Conservation (phyloP, 176 grass and related monocot genomes). For the Guadua angustifolia region DNA sequence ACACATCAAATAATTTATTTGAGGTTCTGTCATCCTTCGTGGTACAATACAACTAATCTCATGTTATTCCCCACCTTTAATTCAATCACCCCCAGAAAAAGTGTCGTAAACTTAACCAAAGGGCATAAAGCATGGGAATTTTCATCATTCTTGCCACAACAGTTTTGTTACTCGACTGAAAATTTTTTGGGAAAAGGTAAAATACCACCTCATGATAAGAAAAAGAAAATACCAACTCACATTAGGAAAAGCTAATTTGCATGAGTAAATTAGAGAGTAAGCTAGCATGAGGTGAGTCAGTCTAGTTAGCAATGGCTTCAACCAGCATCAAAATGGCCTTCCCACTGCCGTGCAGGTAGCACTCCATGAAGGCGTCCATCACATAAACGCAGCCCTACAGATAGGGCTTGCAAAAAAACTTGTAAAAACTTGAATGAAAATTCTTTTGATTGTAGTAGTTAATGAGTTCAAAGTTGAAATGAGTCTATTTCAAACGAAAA, state of each 20-base stretch:
- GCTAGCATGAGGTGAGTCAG: neutral
- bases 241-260: neutral
- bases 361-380: constrained; percentile 66
- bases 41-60: constrained; percentile 2
- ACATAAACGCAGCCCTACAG: constrained; percentile 77
- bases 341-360: constrained; percentile 52
- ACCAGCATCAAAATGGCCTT: constrained; percentile 72
- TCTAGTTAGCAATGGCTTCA: constrained; percentile 78
- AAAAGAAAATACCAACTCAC: constrained; percentile 25
- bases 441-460: too few species aligned
- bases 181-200: constrained; percentile 1
- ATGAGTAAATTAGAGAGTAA: neutral
- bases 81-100: constrained; percentile 33
- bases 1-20: constrained; percentile 44
- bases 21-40: constrained; percentile 43
- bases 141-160: constrained; percentile 22
- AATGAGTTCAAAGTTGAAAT: too few species aligned
- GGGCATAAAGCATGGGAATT: constrained; percentile 29
- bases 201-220: neutral
- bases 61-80: constrained; percentile 42
- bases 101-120: constrained; percentile 34
- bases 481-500: too few species aligned
- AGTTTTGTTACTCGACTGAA: constrained; percentile 18
- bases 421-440: too few species aligned
- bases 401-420: too few species aligned